Evolutionary conservation across 306 rosid genomes (phyloP), one percentile per base, ranked within the genome.

Genomic region (Rosa persica): DNA sequence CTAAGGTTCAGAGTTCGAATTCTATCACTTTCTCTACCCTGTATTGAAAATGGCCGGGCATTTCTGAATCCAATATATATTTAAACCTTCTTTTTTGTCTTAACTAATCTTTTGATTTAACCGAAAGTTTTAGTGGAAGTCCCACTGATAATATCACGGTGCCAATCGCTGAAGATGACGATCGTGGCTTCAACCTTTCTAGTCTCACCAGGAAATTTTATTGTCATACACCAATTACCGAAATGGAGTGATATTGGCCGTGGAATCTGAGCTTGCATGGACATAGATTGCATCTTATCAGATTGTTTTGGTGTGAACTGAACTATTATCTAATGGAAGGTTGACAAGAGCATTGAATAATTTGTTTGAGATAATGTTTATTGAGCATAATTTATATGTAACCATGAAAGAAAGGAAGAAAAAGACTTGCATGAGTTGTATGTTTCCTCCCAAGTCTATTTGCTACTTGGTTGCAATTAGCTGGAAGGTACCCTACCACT

Each of bases 401-500:
- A 19, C 23, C 36, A 34, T 27, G 60, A 67, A 75, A 27, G 70
- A 8, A 74, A 16, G 19, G 27, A 75, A 43, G 78, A 62, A 75
- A 62, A 75, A 6, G 71, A 75, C 72, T 30, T 27, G 58, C 78
- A 61, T 38, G 55, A 57, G 4, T 4, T 30, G 57, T 75, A 44
- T 61, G 39, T 19, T 25, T 25, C 48, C 55, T 19, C 55, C 67
- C 67, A 15, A 70, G 25, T 46, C 81, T 60, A 81, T 76, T 82
- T 75, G 64, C 67, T 73, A 74, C 49, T 85, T 81, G 89, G 86
- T 88, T 90, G 83, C 87, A 49, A 74, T 46, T 86, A 85, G 90
- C 87, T 88, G 90, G 83, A 88, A 49, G 42, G 48, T 77, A 55
- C 92, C 89, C 78, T 70, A 68, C 81, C 84, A 87, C 85, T 67